Base-by-base conservation (phyloP, 495 filamentous ascomycete species). In the Jackrogersella minutella region DNA sequence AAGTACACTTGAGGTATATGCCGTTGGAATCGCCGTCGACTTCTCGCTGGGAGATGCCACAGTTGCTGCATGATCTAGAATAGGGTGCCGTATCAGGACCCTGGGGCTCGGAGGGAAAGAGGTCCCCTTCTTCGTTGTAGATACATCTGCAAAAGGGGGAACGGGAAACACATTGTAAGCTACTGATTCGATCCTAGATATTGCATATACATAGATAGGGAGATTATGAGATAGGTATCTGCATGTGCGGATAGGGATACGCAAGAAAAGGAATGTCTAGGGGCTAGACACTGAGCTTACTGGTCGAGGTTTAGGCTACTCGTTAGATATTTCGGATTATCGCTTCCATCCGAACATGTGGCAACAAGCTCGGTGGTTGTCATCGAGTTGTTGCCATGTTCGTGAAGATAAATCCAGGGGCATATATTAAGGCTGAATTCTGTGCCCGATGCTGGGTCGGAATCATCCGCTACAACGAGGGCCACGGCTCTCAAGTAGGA, bases 221-320 rank as follows among this genome's bases (percentile, higher is more conserved):
- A n/a, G n/a, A n/a, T n/a, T n/a, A n/a, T n/a, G n/a, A n/a, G n/a
- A n/a, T n/a, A n/a, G n/a, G n/a, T n/a, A n/a, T n/a, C n/a, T n/a
- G n/a, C n/a, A n/a, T n/a, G n/a, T 30, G 8, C 28, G 8, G 4
- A 30, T 30, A 30, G 28, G 3, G 3, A 30, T 30, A 30, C n/a
- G 28, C 4, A 30, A 30, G 28, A 3, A 4, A 30, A 8, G 28
- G 8, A 30, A 30, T 34, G 31, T 30, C 26, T 30, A 34, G 31
- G 31, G 10, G 11, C 31, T 34, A 13, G 9, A 11, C 10, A n/a
- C 16, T 8, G 0, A 14, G 44, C 58, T 44, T 22, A 62, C 58
- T 44, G 19, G 26, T 53, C 58, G 2, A 62, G 47, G 26, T 62
- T 11, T 9, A 62, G 2, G 9, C 26, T 62, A 16, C 36, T 62